Conservation (phyloP, 2,329 filamentous ascomycete species). For the Endothia cerciana region DNA sequence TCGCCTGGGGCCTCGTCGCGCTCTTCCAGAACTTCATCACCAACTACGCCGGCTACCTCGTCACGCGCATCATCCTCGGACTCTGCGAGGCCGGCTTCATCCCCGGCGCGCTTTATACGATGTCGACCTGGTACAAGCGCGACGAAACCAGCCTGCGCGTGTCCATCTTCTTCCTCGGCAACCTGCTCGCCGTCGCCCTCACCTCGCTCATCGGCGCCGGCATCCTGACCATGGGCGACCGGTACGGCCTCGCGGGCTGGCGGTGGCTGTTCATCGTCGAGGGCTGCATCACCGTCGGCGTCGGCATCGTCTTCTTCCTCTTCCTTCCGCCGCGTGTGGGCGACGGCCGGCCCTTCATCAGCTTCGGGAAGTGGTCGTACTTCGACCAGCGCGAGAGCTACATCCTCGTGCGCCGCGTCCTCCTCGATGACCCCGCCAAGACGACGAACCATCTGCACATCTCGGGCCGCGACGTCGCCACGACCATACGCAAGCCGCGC, state of each 20-base stretch:
- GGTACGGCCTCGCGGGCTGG: conserved; percentile 44
- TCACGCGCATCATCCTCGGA: conserved; percentile 38
- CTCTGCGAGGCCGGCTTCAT: conserved; percentile 36
- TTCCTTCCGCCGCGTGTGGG: conserved; percentile 42
- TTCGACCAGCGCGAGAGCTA: conserved; percentile 48
- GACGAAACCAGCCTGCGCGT: conserved; percentile 45
- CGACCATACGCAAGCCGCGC: conserved; percentile 49
- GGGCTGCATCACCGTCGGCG: conserved; percentile 38
- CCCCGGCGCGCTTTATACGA: conserved; percentile 42
- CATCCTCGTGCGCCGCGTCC: conserved; percentile 45
- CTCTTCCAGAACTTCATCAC: conserved; percentile 46
- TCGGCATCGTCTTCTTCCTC: conserved; percentile 36
- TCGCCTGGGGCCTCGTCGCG: conserved; percentile 47
- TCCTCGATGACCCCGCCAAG: conserved; percentile 49
- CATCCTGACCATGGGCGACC: conserved; percentile 17
- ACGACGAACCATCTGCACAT: conserved; percentile 42
- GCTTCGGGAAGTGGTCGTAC: conserved; percentile 44
- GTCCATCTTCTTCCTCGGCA: conserved; percentile 44
- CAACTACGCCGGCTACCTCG: conserved; percentile 34
- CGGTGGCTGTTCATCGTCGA: conserved; percentile 47
- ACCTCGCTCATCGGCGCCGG: conserved; percentile 42
- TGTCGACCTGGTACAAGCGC: conserved; percentile 48
- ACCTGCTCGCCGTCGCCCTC: conserved; percentile 28
- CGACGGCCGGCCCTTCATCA: conserved; percentile 41
- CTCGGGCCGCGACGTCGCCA: conserved; percentile 40